Evolutionary conservation across 2,329 filamentous ascomycete genomes (phyloP), one percentile per base, ranked within the genome.

Genomic region (Diaporthe vaccinii): DNA sequence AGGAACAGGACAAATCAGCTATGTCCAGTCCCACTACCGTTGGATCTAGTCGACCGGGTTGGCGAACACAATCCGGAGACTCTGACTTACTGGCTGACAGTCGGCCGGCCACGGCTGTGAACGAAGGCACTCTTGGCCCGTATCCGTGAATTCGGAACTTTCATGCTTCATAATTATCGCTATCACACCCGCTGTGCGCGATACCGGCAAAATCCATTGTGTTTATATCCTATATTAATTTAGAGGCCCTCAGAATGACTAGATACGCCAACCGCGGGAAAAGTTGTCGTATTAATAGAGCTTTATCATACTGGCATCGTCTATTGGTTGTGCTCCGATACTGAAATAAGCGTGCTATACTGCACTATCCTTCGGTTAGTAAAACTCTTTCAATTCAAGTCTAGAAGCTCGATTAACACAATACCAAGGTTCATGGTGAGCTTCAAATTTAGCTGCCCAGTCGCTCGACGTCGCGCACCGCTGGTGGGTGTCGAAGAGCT

Each of bases 401-500:
- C 55, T 58, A 20, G 4, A 36, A n/a, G 31, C 3, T n/a, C 3
- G n/a, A 14, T 58, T 22, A n/a, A 58, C 3, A 17, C 28, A 34
- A 34, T 57, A 57, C 22, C 53, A 57, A 1, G 15, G 14, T 22
- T 34, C 9, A 15, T 57, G 28, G 53, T 34, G 15, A 22, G 7
- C 28, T 31, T 28, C n/a, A n/a, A n/a, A n/a, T n/a, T n/a, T 10
- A 25, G 53, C 5, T 25, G 25, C n/a, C 14, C 25, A 31, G 5
- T 31, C 25, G 53, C 53, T 4, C 25, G n/a, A 28, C 25, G 12
- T 55, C 49, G 53, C 53, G 7, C 6, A n/a, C 15, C 17, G 17
- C 3, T 10, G n/a, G 4, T 20, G 12, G 22, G 22, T 1, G 6
- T 15, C 0, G 31, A 8, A 20, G n/a, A 9, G 3, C 4, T 41